phyloP scores from a whole-genome alignment of 73 alveolate species.

The Tetrahymena elliotti region DNA sequence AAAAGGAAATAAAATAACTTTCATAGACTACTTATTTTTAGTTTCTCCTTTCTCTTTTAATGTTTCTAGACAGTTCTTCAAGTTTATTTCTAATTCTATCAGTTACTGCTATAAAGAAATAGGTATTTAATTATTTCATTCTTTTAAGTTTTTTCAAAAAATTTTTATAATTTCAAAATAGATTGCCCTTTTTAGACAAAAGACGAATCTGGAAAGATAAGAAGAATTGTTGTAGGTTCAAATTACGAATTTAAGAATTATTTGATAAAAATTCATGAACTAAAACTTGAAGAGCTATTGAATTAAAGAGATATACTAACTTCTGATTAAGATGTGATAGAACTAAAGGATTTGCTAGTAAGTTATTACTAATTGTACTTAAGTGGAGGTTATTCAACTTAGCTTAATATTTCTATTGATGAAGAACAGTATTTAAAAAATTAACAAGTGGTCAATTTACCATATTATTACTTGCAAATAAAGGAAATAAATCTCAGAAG shows the following conservation, averaged over 20 bases:
- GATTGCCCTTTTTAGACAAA: background rate
- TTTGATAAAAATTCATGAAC: background rate
- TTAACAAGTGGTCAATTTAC: background rate
- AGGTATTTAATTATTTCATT: background rate
- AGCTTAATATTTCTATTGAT: background rate
- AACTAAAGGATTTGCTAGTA: background rate
- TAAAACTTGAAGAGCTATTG: background rate
- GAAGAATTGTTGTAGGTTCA: background rate
- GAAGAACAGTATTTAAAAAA: background rate
- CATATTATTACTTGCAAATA: background rate
- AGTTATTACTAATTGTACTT: background rate
- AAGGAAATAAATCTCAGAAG: background rate
- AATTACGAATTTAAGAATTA: background rate
- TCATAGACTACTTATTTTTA: background rate
- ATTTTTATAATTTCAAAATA: background rate
- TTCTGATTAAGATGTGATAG: background rate
- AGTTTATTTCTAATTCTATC: background rate
- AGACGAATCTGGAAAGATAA: background rate
- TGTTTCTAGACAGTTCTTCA: background rate
- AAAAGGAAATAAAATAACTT: background rate
- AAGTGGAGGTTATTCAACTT: background rate
- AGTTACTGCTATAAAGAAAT: background rate
- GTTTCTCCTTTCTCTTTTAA: background rate
- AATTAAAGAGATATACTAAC: background rate
- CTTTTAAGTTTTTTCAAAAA: background rate